These are phyloP conservation scores for Verticillium alfalfae DNA, from an alignment of 2,329 filamentous ascomycete species.

Conservation along the genomic window DNA sequence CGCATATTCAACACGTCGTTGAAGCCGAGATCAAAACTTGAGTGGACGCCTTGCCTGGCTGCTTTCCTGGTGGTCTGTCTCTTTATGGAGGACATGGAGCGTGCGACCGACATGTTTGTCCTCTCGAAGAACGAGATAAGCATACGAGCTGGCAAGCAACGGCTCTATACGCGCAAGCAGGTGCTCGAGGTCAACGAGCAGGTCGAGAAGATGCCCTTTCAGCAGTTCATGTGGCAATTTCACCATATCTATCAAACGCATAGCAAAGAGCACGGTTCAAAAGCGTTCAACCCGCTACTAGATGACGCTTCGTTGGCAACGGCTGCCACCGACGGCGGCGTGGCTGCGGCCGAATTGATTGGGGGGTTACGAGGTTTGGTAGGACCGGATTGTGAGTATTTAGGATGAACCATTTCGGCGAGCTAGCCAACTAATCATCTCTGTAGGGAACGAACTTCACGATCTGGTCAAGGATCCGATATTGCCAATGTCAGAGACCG, in stretches of 20 bases:
- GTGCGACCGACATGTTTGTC: conserved; percentile 46
- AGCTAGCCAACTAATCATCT: conserved; percentile 18
- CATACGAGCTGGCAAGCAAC: conserved; percentile 28
- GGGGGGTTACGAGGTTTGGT: conserved; percentile 37
- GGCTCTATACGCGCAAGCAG: conserved; percentile 31
- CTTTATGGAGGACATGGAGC: conserved; percentile 54
- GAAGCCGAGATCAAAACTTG: conserved; percentile 45
- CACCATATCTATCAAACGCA: conserved; percentile 56
- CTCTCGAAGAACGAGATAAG: conserved; percentile 45
- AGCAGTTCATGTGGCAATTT: conserved; percentile 55
- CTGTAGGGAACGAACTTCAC: conserved; percentile 33
- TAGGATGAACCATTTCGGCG: not conserved
- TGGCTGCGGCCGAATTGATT: conserved; percentile 39
- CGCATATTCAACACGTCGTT: conserved; percentile 46
- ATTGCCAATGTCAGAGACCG: conserved; percentile 28
- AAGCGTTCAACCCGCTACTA: conserved; percentile 50
- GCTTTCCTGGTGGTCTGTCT: conserved; percentile 52
- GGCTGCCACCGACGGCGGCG: conserved; percentile 35
- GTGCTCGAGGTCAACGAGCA: conserved; percentile 42
- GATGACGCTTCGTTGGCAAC: conserved; percentile 35
- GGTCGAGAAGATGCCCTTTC: conserved; percentile 54
- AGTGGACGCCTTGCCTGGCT: conserved; percentile 53
- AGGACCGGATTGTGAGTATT: conserved; percentile 1
- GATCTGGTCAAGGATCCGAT: conserved; percentile 41
- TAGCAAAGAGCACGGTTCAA: conserved; percentile 34